A percentile compares a stretch with the other conserved stretches of the same genome.
Evolutionary conservation across 192 early-diverging fungal species (phyloP).

Genomic region (Podila clonocystis): DNA sequence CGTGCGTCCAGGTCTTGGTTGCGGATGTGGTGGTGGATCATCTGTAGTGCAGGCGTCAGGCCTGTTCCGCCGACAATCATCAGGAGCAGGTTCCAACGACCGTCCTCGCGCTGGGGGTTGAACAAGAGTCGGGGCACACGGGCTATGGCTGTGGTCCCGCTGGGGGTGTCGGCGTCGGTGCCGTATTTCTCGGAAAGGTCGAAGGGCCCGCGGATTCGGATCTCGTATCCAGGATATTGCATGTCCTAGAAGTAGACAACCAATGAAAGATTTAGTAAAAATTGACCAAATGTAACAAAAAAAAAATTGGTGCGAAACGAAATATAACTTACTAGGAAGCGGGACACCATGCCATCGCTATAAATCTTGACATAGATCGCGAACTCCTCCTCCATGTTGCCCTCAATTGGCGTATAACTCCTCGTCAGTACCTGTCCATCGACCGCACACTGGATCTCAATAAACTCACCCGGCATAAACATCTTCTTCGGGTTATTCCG

Average conservation of each 20-base stretch:
- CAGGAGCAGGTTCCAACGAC: slow-evolving; percentile 17
- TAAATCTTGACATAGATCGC: slow-evolving; percentile 23
- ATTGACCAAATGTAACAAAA: neutral
- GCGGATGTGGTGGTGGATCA: slow-evolving; percentile 1
- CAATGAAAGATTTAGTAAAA: no score
- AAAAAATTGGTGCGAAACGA: neutral
- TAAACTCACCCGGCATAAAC: slow-evolving; percentile 21
- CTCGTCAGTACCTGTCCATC: slow-evolving; percentile 17
- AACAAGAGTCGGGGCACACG: slow-evolving; percentile 1
- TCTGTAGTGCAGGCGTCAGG: slow-evolving; percentile 19
- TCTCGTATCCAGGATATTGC: slow-evolving; percentile 14
- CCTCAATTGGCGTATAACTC: slow-evolving; percentile 13
- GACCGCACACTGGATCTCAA: slow-evolving; percentile 16
- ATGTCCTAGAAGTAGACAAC: neutral
- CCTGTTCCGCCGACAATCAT: slow-evolving; percentile 32
- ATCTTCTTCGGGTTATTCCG: slow-evolving; percentile 1
- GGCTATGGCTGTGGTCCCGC: neutral
- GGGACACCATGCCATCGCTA: slow-evolving; percentile 15
- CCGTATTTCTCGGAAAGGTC: slow-evolving; percentile 5
- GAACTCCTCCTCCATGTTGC: slow-evolving; percentile 3
- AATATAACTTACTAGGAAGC: slow-evolving; percentile 12
- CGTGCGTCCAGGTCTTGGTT: neutral
- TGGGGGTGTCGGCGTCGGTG: neutral
- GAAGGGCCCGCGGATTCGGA: slow-evolving; percentile 20
- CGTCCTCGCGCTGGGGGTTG: slow-evolving; percentile 8